Conservation (phyloP, 2,329 filamentous ascomycete genomes). For the Acephala macrosclerotiorum region DNA sequence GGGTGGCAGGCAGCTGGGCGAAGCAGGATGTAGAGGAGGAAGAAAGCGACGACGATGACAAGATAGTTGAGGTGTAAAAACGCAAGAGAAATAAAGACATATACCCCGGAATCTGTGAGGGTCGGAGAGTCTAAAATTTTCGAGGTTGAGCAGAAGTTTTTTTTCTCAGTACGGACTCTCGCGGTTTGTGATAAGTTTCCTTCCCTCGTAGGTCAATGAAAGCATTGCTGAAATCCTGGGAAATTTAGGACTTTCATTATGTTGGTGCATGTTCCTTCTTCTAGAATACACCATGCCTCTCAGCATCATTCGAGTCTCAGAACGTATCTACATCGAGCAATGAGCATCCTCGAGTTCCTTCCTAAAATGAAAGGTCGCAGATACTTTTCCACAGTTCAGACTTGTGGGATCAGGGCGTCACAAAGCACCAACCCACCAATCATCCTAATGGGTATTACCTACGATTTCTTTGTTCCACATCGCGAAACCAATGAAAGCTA, state of each 20-base stretch:
- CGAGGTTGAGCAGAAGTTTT: neutral
- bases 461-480: too few species aligned
- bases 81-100: neutral
- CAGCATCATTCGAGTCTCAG: too few species aligned
- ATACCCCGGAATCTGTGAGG: neutral
- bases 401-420: too few species aligned
- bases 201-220: neutral
- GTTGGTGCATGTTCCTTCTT: neutral
- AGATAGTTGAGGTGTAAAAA: slow-evolving; percentile 44
- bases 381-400: too few species aligned
- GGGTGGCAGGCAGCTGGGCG: slow-evolving; percentile 29
- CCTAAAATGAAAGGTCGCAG: too few species aligned
- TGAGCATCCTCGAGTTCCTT: too few species aligned
- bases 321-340: too few species aligned
- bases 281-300: too few species aligned
- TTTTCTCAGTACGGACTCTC: neutral
- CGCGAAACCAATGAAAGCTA: too few species aligned
- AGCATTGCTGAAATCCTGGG: neutral
- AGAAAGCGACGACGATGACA: slow-evolving; percentile 43
- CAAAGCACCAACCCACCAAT: too few species aligned
- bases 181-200: neutral
- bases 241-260: neutral
- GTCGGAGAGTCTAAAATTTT: neutral
- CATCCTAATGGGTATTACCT: too few species aligned
- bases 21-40: slow-evolving; percentile 37